Evolutionary conservation across 2,329 filamentous ascomycete genomes (phyloP).

Genomic region (Scortechinia acanthostroma): DNA sequence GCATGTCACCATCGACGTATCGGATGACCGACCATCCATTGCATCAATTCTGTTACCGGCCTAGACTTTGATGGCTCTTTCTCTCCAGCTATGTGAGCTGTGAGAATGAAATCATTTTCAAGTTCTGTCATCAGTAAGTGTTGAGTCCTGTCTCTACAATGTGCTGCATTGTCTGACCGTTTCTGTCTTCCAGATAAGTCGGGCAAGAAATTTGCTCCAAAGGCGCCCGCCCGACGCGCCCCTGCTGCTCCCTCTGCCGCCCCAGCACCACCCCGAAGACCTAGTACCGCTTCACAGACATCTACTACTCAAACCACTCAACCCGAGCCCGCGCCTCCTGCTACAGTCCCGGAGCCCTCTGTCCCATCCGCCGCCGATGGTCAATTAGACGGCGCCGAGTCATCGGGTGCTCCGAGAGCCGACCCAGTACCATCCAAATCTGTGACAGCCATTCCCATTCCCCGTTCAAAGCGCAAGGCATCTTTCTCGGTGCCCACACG

Average conservation of each 20-base stretch:
- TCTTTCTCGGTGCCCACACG: neutral
- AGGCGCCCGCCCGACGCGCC: neutral
- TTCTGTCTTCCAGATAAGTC: neutral
- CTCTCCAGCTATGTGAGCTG: too few relatives aligned
- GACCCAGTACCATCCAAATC: neutral
- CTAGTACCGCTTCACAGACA: neutral
- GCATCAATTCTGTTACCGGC: too few relatives aligned
- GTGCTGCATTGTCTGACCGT: neutral
- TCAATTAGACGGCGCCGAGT: neutral
- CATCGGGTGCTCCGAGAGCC: neutral
- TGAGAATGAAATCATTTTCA: neutral
- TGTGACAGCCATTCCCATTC: neutral
- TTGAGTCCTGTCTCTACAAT: too few relatives aligned
- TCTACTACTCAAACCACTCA: neutral
- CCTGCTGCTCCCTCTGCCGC: neutral
- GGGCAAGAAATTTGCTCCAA: slow-evolving; percentile 2
- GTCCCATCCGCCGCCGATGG: neutral
- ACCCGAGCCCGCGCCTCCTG: neutral
- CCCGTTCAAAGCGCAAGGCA: neutral
- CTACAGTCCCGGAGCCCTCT: neutral
- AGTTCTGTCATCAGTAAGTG: neutral
- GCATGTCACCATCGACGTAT: neutral
- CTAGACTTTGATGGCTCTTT: too few relatives aligned
- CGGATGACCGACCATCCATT: neutral
- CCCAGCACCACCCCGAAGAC: neutral